Percentiles rank a stretch among this genome's conserved stretches.
phyloP scores from a whole-genome alignment of 2,329 filamentous ascomycete species.

The Metarhizium robertsii region DNA sequence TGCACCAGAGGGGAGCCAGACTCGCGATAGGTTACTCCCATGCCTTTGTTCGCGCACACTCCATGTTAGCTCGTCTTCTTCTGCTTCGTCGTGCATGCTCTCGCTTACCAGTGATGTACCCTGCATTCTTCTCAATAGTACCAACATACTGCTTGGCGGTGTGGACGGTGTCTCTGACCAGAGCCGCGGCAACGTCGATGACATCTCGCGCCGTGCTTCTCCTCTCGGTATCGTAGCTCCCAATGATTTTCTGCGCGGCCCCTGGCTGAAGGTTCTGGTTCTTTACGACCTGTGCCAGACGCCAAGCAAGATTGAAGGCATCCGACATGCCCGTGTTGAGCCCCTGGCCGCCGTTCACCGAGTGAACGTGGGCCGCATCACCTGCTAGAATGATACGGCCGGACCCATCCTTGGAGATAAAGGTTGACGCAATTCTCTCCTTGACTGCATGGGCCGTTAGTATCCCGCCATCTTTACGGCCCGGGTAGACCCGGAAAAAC shows the following conservation, averaged over 20 bases:
- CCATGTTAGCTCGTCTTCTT: not conserved
- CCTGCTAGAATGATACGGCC: constrained; percentile 43
- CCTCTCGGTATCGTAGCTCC: constrained; percentile 35
- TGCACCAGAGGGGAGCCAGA: constrained; percentile 24
- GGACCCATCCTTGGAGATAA: constrained; percentile 27
- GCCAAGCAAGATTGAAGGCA: constrained; percentile 46
- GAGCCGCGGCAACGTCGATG: constrained; percentile 34
- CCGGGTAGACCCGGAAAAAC: no score
- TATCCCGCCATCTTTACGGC: no score
- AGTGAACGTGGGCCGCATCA: constrained; percentile 48
- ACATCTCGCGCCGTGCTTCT: constrained; percentile 33
- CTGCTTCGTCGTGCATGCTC: not conserved
- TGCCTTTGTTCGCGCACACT: constrained; percentile 14
- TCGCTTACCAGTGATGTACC: constrained; percentile 34
- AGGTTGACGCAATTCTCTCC: constrained; percentile 28
- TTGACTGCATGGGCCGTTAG: constrained; percentile 21
- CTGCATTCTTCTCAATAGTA: constrained; percentile 37
- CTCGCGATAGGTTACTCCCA: constrained; percentile 32
- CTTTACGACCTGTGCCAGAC: constrained; percentile 26
- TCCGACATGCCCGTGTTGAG: constrained; percentile 50
- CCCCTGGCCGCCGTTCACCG: constrained; percentile 46
- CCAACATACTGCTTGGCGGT: constrained; percentile 36
- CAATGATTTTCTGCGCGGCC: constrained; percentile 20
- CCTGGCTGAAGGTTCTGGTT: constrained; percentile 13
- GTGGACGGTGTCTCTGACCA: constrained; percentile 34